Conservation (phyloP, 352 stramenopile genomes). For the Saprolegnia parasitica region DNA sequence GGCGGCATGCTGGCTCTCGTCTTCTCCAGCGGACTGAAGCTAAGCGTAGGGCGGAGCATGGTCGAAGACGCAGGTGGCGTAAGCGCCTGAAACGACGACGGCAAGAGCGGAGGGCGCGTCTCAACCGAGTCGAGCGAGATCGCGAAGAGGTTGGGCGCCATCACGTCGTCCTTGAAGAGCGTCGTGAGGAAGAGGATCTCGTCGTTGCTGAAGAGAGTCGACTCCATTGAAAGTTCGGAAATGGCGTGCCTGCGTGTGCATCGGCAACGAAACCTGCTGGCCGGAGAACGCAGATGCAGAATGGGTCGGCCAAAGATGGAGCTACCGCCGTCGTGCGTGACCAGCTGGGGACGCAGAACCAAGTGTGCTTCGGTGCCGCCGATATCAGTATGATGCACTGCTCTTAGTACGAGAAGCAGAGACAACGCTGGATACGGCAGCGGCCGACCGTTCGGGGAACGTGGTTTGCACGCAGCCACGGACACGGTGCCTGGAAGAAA, state of each 20-base stretch:
- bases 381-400: no score
- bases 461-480: background rate
- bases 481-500: no score
- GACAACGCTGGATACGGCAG: no score
- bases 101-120: background rate
- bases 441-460: background rate
- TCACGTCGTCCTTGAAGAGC: slow-evolving; percentile 6
- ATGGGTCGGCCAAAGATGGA: background rate
- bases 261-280: background rate
- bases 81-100: background rate
- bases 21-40: background rate
- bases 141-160: background rate
- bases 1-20: background rate
- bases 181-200: slow-evolving; percentile 12
- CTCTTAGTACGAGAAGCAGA: background rate
- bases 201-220: slow-evolving; percentile 12
- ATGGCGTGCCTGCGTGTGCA: background rate
- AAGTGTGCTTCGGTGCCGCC: background rate
- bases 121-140: background rate
- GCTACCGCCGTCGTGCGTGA: background rate
- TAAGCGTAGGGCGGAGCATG: background rate
- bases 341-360: background rate
- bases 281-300: slow-evolving; percentile 2
- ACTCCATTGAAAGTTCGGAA: background rate
- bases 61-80: background rate